Conservation (phyloP, 2,329 filamentous ascomycete genomes). For the Ceratocystis destructans region DNA sequence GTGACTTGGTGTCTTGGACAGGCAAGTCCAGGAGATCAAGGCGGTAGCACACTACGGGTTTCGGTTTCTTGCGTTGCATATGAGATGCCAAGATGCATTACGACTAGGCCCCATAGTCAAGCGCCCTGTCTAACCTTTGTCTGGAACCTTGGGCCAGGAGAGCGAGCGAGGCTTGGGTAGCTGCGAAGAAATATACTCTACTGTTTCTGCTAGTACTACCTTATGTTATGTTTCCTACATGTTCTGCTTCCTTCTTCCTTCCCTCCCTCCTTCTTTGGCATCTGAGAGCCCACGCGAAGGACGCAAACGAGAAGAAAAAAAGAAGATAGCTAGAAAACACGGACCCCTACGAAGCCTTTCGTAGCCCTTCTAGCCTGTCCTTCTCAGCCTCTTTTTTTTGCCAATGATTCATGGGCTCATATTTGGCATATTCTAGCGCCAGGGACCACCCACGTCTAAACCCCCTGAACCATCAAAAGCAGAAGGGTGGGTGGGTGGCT, state of each 20-base stretch:
- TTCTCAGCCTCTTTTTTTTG: background rate
- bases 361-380: background rate
- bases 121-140: background rate
- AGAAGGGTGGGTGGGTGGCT: background rate
- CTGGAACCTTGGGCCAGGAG: background rate
- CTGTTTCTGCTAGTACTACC: no score
- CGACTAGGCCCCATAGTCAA: background rate
- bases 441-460: background rate
- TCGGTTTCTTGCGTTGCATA: background rate
- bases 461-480: background rate
- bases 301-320: background rate
- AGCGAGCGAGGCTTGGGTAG: background rate
- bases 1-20: no score
- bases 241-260: background rate
- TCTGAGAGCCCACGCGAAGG: background rate
- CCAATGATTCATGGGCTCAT: constrained; percentile 1
- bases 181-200: background rate
- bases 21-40: no score
- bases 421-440: background rate
- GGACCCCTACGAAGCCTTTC: background rate
- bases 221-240: no score
- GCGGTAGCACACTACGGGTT: background rate
- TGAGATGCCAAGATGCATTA: background rate
- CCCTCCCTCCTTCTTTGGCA: background rate
- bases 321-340: background rate